These are phyloP conservation scores for Camellia sinensis DNA, from an alignment of 148 eudicot genomes.

Conservation along the genomic window DNA sequence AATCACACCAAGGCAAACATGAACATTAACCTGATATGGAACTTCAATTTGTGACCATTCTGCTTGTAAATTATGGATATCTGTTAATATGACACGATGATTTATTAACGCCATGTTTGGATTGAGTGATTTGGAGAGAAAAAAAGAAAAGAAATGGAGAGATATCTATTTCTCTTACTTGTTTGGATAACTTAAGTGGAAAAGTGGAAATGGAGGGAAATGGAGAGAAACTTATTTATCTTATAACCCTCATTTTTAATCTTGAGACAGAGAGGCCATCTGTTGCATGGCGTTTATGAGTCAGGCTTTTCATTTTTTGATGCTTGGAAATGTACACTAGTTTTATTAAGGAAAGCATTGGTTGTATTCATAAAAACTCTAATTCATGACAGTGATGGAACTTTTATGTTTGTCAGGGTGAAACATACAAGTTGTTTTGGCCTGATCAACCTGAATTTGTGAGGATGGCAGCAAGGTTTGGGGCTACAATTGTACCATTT, in stretches of 20 bases:
- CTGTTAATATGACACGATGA: neutral
- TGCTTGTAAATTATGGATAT: neutral
- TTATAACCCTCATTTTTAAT: too few relatives aligned
- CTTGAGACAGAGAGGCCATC: neutral
- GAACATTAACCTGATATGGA: neutral
- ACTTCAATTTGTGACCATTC: neutral
- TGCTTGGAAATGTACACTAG: neutral
- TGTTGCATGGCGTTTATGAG: neutral
- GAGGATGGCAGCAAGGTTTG: conserved; percentile 94
- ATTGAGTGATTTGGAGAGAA: too few relatives aligned
- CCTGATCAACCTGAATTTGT: conserved; percentile 88
- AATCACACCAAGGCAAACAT: neutral
- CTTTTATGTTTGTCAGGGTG: conserved; percentile 56
- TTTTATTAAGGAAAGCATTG: neutral
- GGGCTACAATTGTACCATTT: conserved; percentile 93
- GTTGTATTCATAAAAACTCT: neutral
- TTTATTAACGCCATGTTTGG: too few relatives aligned
- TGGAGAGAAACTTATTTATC: too few relatives aligned
- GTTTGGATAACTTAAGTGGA: too few relatives aligned
- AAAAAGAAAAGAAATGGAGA: too few relatives aligned
- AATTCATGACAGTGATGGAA: neutral
- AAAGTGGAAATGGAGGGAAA: too few relatives aligned
- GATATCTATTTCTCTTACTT: too few relatives aligned
- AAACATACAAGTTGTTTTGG: conserved; percentile 86
- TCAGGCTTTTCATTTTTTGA: neutral